phyloP scores from a whole-genome alignment of 495 filamentous ascomycete species.

The Cercophora samala region DNA sequence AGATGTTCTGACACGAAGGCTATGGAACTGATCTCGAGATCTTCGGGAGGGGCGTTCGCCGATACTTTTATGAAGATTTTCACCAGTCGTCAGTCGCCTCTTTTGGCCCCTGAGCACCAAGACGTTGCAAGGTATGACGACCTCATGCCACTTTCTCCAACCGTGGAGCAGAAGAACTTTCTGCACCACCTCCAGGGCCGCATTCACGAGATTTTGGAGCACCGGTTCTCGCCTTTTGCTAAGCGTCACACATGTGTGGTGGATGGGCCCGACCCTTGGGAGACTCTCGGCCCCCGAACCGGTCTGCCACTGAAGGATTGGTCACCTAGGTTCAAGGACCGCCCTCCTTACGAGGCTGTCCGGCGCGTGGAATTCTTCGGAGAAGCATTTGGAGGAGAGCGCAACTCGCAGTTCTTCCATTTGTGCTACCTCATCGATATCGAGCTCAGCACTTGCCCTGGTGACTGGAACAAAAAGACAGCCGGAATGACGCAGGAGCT shows the following conservation, averaged over 20 bases:
- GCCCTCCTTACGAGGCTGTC: neutral
- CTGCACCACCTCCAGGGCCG: slow-evolving; percentile 24
- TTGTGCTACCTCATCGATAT: slow-evolving; percentile 34
- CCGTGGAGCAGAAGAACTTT: slow-evolving; percentile 14
- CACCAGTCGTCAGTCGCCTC: slow-evolving; percentile 23
- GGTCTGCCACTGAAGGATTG: slow-evolving; percentile 25
- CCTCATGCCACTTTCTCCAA: slow-evolving; percentile 24
- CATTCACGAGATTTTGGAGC: slow-evolving; percentile 26
- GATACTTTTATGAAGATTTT: slow-evolving; percentile 22
- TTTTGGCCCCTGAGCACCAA: slow-evolving; percentile 25
- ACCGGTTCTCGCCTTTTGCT: slow-evolving; percentile 15
- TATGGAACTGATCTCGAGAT: slow-evolving; percentile 19
- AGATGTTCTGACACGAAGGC: neutral
- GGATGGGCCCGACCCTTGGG: slow-evolving; percentile 17
- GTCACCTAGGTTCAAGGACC: slow-evolving; percentile 23
- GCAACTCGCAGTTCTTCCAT: slow-evolving; percentile 36
- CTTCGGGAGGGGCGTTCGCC: slow-evolving; percentile 28
- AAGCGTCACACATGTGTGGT: slow-evolving; percentile 9
- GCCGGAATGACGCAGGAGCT: slow-evolving; percentile 22
- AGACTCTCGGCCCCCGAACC: slow-evolving; percentile 12
- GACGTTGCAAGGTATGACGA: slow-evolving; percentile 24
- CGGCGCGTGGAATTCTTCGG: slow-evolving; percentile 33
- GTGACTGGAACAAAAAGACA: slow-evolving; percentile 28
- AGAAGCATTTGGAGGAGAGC: slow-evolving; percentile 35
- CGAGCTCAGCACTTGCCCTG: slow-evolving; percentile 32